Base-by-base conservation (phyloP, 2,329 filamentous ascomycete genomes). In the Dactylellina haptotyla region DNA sequence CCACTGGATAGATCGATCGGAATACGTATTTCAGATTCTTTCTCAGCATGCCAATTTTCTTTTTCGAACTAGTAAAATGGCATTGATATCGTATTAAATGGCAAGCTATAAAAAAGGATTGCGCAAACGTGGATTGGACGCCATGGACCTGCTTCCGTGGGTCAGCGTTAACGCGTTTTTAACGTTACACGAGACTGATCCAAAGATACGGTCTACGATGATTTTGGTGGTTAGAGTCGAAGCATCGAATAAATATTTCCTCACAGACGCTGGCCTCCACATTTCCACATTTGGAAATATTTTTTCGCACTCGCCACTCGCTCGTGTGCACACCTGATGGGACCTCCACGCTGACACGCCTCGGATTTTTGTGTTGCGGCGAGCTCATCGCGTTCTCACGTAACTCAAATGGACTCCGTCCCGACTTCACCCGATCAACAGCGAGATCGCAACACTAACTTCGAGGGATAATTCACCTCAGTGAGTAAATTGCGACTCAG, bases 391-490 rank as follows among this genome's bases (percentile, higher is more conserved):
- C 34, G 14, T 62, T 28, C 57, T 32, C 18, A 28, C 26, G 37
- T 18, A 26, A 26, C 6, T 26, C 4, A 26, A 51, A 61, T 48
- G 46, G 18, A 20, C 12, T 18, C 4, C 3, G 41, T 69, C 45
- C 64, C 64, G 64, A 69, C 56, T 69, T 69, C 46, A 62, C 64
- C 64, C 64, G 64, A 69, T 34, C 23, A 37, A 20, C 30, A 59
- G 53, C 63, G 63, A 67, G 54, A 67, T 61, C 54, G 53, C 45
- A 59, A 59, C 63, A 26, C 6, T n/a, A 28, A 12, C 34, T 10
- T 50, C 3, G 45, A 28, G 6, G 25, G 39, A 61, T 12, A 6
- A 34, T 37, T 50, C 18, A 10, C 41, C 23, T 20, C 23, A n/a
- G 41, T 20, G 16, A 46, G 37, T 46, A 41, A 41, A 41, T 25